These are phyloP conservation scores for Lepiota venenata DNA, from an alignment of 768 basidiomycete species.

Conservation along the genomic window DNA sequence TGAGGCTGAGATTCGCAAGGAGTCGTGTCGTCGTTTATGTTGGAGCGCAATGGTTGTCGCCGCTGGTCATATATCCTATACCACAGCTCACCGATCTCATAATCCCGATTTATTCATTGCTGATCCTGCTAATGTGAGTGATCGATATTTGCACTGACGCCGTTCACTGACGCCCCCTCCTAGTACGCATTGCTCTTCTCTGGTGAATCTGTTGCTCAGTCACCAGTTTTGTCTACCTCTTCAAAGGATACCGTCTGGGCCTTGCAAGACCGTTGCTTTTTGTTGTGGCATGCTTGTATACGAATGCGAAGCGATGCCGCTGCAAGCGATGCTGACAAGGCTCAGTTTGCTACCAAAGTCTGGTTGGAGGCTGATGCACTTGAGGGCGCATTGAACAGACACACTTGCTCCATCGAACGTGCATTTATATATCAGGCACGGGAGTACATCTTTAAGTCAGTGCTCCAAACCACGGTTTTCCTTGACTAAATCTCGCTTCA, in stretches of 20 bases:
- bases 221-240: constrained; percentile 28
- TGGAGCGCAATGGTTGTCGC: constrained; percentile 68
- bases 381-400: constrained; percentile 57
- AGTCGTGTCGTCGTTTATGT: constrained; percentile 68
- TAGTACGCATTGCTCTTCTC: constrained; percentile 76
- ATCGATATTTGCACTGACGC: neutral
- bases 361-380: constrained; percentile 71
- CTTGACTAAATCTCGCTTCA: constrained; percentile 21
- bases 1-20: constrained; percentile 64
- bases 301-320: constrained; percentile 46
- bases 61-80: constrained; percentile 63
- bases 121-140: constrained; percentile 64
- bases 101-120: constrained; percentile 52
- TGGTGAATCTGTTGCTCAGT: constrained; percentile 54
- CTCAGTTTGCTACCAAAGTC: constrained; percentile 60
- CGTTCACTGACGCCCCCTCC: constrained; percentile 4
- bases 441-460: constrained; percentile 78
- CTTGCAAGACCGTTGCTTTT: constrained; percentile 63
- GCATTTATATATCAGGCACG: constrained; percentile 67
- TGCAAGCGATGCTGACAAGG: constrained; percentile 46
- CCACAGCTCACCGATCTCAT: constrained; percentile 37
- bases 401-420: constrained; percentile 65
- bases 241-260: constrained; percentile 74
- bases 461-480: constrained; percentile 11
- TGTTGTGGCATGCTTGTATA: constrained; percentile 73